Evolutionary conservation across 495 filamentous ascomycete genomes (phyloP).

Genomic region (Tuber indicum): DNA sequence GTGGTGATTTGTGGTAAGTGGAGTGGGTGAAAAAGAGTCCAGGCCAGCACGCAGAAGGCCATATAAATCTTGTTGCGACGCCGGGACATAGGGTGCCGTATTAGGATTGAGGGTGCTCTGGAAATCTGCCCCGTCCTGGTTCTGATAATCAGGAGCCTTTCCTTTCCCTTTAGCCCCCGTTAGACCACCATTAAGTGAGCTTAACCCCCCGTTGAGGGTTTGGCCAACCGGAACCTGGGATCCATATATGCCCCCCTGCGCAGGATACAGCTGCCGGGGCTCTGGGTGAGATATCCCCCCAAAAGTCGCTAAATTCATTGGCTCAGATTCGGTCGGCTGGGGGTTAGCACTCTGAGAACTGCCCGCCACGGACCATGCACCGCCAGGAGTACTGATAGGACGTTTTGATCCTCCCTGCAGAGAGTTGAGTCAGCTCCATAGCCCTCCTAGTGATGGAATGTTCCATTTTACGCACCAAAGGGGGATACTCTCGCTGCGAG

Average conservation of each 20-base stretch:
- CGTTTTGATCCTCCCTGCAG: background rate
- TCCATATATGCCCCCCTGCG: background rate
- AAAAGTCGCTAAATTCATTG: background rate
- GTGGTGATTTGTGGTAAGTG: too few relatives aligned
- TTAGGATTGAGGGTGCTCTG: background rate
- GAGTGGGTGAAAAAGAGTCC: background rate
- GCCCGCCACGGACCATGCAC: background rate
- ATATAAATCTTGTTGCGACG: background rate
- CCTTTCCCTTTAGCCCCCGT: background rate
- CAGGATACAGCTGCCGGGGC: background rate
- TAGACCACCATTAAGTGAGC: background rate
- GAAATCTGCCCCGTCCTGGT: background rate
- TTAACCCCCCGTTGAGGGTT: background rate
- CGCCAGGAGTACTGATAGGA: background rate
- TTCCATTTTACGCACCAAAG: background rate
- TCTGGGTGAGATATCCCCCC: background rate
- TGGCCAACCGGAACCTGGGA: background rate
- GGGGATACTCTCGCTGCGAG: background rate
- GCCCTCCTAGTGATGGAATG: background rate
- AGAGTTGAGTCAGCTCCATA: background rate
- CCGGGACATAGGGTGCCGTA: background rate
- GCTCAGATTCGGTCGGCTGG: background rate
- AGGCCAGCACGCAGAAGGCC: background rate
- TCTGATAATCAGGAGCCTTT: background rate
- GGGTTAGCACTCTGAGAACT: background rate